These are phyloP conservation scores for Alternaria rosae DNA, from an alignment of 2,329 filamentous ascomycete species.

Conservation along the genomic window DNA sequence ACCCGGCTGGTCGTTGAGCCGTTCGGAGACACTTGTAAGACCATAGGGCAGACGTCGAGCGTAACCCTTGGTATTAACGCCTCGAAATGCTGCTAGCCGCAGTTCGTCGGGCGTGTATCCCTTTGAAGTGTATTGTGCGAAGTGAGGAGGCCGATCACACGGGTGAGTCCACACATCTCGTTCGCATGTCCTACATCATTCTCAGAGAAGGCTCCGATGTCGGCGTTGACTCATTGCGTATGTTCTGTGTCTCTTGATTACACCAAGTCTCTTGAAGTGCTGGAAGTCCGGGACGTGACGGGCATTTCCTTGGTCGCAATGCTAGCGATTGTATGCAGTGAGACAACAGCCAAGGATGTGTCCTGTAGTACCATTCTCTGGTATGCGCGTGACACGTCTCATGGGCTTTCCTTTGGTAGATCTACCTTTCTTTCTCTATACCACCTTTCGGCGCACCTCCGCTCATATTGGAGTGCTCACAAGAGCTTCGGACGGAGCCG, in stretches of 20 bases:
- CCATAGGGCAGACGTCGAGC: background rate
- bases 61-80: background rate
- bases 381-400: background rate
- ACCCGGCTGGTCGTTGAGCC: conserved; percentile 1
- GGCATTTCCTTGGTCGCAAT: background rate
- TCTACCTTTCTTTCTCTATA: background rate
- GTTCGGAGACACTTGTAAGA: conserved; percentile 12
- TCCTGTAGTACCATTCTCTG: background rate
- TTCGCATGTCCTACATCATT: background rate
- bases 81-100: conserved; percentile 2
- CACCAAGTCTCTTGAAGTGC: background rate
- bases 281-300: background rate
- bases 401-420: background rate
- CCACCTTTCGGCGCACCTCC: background rate
- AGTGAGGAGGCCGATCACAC: conserved; percentile 7
- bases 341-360: background rate
- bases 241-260: background rate
- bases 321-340: background rate
- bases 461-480: background rate
- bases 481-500: background rate
- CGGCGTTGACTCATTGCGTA: background rate
- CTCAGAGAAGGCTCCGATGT: background rate
- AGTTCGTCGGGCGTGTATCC: conserved; percentile 16
- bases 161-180: background rate
- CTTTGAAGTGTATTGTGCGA: conserved; percentile 22